phyloP scores from a whole-genome alignment of 768 basidiomycete species.

The Obba rivulosa region DNA sequence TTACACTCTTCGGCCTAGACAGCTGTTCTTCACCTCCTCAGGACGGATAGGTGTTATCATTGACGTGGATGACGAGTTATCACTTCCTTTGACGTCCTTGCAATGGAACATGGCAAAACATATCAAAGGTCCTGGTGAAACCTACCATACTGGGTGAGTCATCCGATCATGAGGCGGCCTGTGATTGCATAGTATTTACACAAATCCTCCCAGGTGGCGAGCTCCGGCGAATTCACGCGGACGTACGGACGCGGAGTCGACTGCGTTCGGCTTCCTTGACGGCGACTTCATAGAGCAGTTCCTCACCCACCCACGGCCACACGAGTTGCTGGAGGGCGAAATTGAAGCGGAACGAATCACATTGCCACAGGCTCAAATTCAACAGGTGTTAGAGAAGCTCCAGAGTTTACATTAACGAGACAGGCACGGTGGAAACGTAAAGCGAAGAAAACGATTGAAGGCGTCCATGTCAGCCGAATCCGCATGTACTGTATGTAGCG shows the following conservation, averaged over 20 bases:
- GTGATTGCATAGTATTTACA: too few species aligned
- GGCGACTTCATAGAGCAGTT: slow-evolving; percentile 80
- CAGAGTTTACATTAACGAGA: slow-evolving; percentile 35
- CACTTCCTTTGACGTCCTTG: slow-evolving; percentile 59
- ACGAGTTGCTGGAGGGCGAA: slow-evolving; percentile 51
- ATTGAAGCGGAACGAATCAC: slow-evolving; percentile 55
- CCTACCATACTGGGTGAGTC: slow-evolving; percentile 56
- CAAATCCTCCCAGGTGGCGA: slow-evolving; percentile 50
- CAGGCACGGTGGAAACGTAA: neutral
- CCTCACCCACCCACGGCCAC: slow-evolving; percentile 36
- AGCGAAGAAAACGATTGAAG: neutral
- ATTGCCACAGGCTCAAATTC: slow-evolving; percentile 36
- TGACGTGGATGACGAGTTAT: slow-evolving; percentile 49
- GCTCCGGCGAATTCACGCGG: slow-evolving; percentile 56
- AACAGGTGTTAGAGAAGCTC: slow-evolving; percentile 36
- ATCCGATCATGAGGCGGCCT: too few species aligned
- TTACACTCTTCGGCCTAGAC: slow-evolving; percentile 44
- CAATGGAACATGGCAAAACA: slow-evolving; percentile 68
- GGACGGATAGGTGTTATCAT: slow-evolving; percentile 75
- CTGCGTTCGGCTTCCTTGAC: slow-evolving; percentile 77
- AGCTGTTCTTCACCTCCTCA: slow-evolving; percentile 71
- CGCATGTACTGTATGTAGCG: too few species aligned
- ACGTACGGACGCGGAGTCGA: slow-evolving; percentile 48
- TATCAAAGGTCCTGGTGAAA: slow-evolving; percentile 47
- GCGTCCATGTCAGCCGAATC: neutral